Evolutionary conservation across 768 basidiomycete genomes (phyloP), one percentile per base, ranked within the genome.

Genomic region (Dentipellis sp.): DNA sequence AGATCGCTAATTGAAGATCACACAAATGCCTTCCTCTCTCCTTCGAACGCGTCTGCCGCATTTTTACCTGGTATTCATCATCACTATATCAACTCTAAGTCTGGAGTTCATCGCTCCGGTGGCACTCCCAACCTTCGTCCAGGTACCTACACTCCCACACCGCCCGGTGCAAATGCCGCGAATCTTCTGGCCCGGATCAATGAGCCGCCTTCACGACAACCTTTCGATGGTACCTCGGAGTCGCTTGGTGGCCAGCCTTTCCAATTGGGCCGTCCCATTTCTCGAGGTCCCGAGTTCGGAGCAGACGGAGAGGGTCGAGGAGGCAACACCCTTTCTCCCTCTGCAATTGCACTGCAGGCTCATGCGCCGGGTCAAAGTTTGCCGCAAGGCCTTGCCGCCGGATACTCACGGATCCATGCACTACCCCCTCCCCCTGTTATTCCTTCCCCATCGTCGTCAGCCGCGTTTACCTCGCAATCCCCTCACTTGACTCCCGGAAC

Each of bases 321-420:
- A 10, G 64, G 65, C 11, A 71, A 66, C 52, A 68, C 70, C 16
- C 69, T 83, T 1, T 86, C 84, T 12, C 88, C 93, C 0, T 79
- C 82, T 23, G 75, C 87, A 23, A 78, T 84, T n/a, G 93, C 91
- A 0, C 73, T 94, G 42, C 88, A 91, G 64, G 75, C 84, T 16
- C 93, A 94, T 62, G 91, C 91, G 1, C 93, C 94, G 0, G 93
- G 93, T 1, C 91, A 94, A 70, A 87, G 84, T 69, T 75, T 95
- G 11, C 93, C 94, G 1, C 92, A 94, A 55, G 94, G 94, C 36
- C 79, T 97, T 29, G 94, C 93, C 0, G 91, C 91, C 0, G 94
- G 93, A 0, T 85, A 93, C 66, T 93, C 90, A 29, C 78, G 93
- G 56, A 86, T 97, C 56, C 94, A 97, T 62, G 86, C 93, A 1